Conservation (phyloP, 768 basidiomycete species). For the Lyophyllum atratum region DNA sequence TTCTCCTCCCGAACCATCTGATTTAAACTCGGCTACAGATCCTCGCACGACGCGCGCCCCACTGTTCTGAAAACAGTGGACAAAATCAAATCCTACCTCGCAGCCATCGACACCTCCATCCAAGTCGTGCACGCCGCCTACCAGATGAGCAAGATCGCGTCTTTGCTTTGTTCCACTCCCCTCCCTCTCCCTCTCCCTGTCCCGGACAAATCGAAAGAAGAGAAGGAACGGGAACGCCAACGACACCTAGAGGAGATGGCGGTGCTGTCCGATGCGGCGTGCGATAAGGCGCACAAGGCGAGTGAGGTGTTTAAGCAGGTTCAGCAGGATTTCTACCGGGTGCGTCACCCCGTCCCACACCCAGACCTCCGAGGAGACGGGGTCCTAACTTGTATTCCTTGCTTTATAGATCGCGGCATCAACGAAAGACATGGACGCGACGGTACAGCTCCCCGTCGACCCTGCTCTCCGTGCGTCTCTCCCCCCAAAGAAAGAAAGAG, state of each 20-base stretch:
- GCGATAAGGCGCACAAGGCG: conserved; percentile 26
- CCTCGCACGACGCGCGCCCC: conserved; percentile 20
- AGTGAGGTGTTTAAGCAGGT: conserved; percentile 30
- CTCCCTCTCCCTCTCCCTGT: too few species aligned
- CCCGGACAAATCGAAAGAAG: too few species aligned
- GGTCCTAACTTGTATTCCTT: too few species aligned
- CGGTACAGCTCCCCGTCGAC: conserved; percentile 37
- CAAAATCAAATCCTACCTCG: conserved; percentile 17
- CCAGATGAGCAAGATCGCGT: conserved; percentile 17
- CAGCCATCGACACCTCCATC: conserved; percentile 21
- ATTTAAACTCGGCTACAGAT: conserved; percentile 8
- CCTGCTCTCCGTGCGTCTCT: conserved; percentile 32
- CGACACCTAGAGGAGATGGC: conserved; percentile 19
- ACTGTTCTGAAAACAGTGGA: conserved; percentile 12
- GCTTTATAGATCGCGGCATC: conserved; percentile 40
- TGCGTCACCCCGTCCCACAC: conserved; percentile 10
- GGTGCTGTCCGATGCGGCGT: conserved; percentile 27
- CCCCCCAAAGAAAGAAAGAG: too few species aligned
- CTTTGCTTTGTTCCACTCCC: conserved; percentile 6
- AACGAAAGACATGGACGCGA: conserved; percentile 34
- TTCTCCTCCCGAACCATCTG: background rate
- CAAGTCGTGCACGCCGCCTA: conserved; percentile 15
- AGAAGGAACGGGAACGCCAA: conserved; percentile 5
- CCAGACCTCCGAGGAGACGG: background rate
- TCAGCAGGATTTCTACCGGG: conserved; percentile 40